Percentiles rank a stretch among this genome's conserved stretches.
Conservation (phyloP, 495 filamentous ascomycete genomes). For the Neurospora intermedia region DNA sequence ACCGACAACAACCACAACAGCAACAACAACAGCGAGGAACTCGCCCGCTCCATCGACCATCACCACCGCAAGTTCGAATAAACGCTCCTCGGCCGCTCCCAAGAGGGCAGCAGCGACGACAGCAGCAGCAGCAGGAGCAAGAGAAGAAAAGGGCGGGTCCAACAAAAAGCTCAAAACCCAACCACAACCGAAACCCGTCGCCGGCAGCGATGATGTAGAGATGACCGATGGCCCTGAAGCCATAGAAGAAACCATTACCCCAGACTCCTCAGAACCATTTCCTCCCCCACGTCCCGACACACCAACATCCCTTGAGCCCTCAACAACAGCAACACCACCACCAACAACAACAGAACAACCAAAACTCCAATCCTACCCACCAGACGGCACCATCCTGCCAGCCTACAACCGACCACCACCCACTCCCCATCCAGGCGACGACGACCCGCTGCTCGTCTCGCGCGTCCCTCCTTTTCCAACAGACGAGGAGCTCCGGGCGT, state of each 20-base stretch:
- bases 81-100: conserved; percentile 15
- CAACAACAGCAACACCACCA: not conserved
- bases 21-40: conserved; percentile 6
- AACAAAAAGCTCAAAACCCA: conserved; percentile 12
- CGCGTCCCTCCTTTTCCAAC: conserved; percentile 54
- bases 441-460: conserved; percentile 52
- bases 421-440: conserved; percentile 36
- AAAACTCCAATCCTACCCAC: conserved; percentile 20
- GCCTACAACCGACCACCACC: conserved; percentile 23
- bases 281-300: not conserved
- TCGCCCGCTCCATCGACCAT: conserved; percentile 9
- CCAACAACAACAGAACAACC: not conserved
- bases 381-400: conserved; percentile 20
- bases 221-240: conserved; percentile 23
- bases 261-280: not conserved
- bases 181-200: conserved; percentile 13
- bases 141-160: conserved; percentile 13
- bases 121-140: conserved; percentile 9
- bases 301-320: not conserved
- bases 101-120: conserved; percentile 6
- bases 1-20: not conserved
- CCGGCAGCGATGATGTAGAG: conserved; percentile 23
- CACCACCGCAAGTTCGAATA: conserved; percentile 6
- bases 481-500: conserved; percentile 52
- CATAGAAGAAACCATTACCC: conserved; percentile 11